Evolutionary conservation across 1,139 yeast species (phyloP).

Genomic region (Saccharomycopsis crataegensis): DNA sequence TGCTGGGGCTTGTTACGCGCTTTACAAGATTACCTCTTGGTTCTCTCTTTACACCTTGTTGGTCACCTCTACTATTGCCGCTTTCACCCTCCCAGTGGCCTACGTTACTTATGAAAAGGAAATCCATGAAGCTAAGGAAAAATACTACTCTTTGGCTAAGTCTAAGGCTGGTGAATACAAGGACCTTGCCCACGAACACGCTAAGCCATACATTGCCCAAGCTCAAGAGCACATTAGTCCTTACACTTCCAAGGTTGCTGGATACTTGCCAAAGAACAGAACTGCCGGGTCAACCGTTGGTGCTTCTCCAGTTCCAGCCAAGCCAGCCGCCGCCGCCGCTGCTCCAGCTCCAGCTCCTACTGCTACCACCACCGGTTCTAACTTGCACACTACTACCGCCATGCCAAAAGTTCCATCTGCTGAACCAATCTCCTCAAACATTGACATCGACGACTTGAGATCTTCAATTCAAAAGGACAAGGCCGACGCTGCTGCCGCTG

Average conservation of each 20-base stretch:
- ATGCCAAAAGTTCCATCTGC: slow-evolving; percentile 16
- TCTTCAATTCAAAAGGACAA: slow-evolving; percentile 15
- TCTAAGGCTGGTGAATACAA: slow-evolving; percentile 47
- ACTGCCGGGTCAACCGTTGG: slow-evolving; percentile 69
- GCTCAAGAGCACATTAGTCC: slow-evolving; percentile 59
- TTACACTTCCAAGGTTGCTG: slow-evolving; percentile 48
- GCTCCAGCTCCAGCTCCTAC: slow-evolving; percentile 21
- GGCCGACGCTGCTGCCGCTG: background rate
- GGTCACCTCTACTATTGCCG: slow-evolving; percentile 47
- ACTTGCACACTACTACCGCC: slow-evolving; percentile 16
- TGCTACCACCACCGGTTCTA: slow-evolving; percentile 13
- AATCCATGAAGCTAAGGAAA: slow-evolving; percentile 67
- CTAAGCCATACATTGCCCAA: slow-evolving; percentile 34
- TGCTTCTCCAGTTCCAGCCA: slow-evolving; percentile 24
- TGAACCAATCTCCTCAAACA: slow-evolving; percentile 1
- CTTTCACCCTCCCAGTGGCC: slow-evolving; percentile 71
- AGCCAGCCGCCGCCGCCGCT: slow-evolving; percentile 24
- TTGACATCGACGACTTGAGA: slow-evolving; percentile 12
- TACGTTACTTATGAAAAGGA: slow-evolving; percentile 71
- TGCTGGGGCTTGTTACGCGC: slow-evolving; percentile 55
- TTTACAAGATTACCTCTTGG: slow-evolving; percentile 70
- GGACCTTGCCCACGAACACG: slow-evolving; percentile 47
- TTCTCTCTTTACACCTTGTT: slow-evolving; percentile 67
- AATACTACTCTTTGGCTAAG: slow-evolving; percentile 48
- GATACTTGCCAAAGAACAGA: slow-evolving; percentile 55